Conservation (phyloP, 1,284 basidiomycete genomes). For the Papiliotrema nemorosa region DNA sequence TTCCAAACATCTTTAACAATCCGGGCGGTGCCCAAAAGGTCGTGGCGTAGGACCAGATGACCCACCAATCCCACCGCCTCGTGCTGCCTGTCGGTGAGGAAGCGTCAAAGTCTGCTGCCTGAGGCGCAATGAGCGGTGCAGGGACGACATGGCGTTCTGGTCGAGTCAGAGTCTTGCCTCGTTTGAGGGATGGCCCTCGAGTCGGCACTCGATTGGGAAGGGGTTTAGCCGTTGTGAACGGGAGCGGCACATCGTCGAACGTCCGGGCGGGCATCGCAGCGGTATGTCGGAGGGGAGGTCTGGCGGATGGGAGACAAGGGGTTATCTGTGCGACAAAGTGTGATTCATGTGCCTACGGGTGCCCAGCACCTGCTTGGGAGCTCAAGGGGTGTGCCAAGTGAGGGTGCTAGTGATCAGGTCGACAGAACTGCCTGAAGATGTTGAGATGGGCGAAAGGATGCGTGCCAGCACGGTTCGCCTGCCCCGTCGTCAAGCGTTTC, state of each 20-base stretch:
- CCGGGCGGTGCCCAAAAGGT: constrained; percentile 88
- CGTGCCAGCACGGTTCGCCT: too few relatives aligned
- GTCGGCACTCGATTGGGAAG: constrained; percentile 33
- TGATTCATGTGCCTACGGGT: too few relatives aligned
- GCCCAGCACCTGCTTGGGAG: too few relatives aligned
- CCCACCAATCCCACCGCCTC: constrained; percentile 68
- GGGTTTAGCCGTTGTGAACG: constrained; percentile 35
- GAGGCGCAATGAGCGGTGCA: constrained; percentile 84
- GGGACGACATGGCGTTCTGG: constrained; percentile 92
- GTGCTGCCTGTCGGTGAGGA: constrained; percentile 28
- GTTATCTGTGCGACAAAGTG: too few relatives aligned
- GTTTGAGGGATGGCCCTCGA: constrained; percentile 42
- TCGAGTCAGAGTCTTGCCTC: constrained; percentile 91
- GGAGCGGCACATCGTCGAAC: constrained; percentile 38
- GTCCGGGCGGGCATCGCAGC: too few relatives aligned
- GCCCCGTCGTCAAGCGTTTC: too few relatives aligned
- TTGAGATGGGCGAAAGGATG: too few relatives aligned
- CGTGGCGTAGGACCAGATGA: constrained; percentile 69
- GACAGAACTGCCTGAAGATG: too few relatives aligned
- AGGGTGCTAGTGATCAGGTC: too few relatives aligned
- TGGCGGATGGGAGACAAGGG: too few relatives aligned
- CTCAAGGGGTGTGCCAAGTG: too few relatives aligned
- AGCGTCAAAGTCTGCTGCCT: constrained; percentile 48
- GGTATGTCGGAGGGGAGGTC: too few relatives aligned
- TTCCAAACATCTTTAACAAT: constrained; percentile 67